Evolutionary conservation across 768 basidiomycete genomes (phyloP).

Genomic region (Boletus rubescentipes): DNA sequence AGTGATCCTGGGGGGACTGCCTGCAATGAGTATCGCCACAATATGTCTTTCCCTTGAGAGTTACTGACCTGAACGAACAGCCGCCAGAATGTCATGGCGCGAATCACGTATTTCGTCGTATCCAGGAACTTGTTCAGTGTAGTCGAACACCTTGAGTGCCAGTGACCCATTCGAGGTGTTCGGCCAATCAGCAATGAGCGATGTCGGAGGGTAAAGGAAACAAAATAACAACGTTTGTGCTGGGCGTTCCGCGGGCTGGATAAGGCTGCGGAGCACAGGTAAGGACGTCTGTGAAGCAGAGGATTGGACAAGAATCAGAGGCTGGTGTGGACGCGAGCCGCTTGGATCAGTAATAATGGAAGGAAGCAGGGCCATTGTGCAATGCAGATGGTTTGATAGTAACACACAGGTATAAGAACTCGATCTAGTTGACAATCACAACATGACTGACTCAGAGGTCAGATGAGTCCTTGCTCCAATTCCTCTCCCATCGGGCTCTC

Average conservation of each 20-base stretch:
- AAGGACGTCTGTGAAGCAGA: slow-evolving; percentile 56
- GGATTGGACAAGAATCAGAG: slow-evolving; percentile 58
- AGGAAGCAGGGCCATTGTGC: slow-evolving; percentile 28
- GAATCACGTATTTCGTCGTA: slow-evolving; percentile 44
- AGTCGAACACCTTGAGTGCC: slow-evolving; percentile 46
- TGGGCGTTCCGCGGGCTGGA: slow-evolving; percentile 29
- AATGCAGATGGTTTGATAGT: background rate
- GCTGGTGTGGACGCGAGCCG: slow-evolving; percentile 32
- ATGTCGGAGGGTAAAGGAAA: slow-evolving; percentile 54
- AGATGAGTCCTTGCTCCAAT: slow-evolving; percentile 12
- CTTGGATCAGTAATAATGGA: slow-evolving; percentile 28
- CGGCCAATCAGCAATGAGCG: slow-evolving; percentile 36
- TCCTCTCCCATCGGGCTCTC: slow-evolving; percentile 46
- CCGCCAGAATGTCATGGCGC: slow-evolving; percentile 38
- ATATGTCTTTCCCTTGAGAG: background rate
- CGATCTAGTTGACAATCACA: background rate
- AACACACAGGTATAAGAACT: background rate
- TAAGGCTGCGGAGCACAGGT: slow-evolving; percentile 51
- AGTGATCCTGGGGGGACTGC: slow-evolving; percentile 48
- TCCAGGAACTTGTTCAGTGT: slow-evolving; percentile 49
- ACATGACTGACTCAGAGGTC: slow-evolving; percentile 8
- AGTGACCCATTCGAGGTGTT: slow-evolving; percentile 24
- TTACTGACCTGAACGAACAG: slow-evolving; percentile 39
- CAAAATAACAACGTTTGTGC: slow-evolving; percentile 49
- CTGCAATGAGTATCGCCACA: slow-evolving; percentile 5